A percentile compares a stretch with the other conserved stretches of the same genome.
Evolutionary conservation across 2,329 filamentous ascomycete genomes (phyloP).

Genomic region (Coniochaeta sp.): DNA sequence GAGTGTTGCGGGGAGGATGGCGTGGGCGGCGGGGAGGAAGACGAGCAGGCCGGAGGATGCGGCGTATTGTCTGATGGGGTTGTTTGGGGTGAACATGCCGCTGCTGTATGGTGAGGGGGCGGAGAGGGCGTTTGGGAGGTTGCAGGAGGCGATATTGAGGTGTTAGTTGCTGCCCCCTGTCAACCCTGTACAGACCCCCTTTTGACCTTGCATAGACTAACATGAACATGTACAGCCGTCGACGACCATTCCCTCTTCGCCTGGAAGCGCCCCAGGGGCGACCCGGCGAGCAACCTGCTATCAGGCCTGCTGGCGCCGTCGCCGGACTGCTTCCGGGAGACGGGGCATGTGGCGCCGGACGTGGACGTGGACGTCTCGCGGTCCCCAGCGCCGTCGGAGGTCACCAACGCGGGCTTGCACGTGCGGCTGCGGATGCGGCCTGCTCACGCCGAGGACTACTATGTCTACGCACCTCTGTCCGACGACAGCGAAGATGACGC

Average conservation of each 20-base stretch:
- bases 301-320: background rate
- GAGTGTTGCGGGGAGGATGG: constrained; percentile 8
- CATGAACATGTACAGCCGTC: background rate
- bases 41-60: constrained; percentile 6
- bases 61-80: constrained; percentile 8
- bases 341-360: background rate
- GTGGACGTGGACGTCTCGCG: background rate
- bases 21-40: constrained; percentile 5
- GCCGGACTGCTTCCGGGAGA: background rate
- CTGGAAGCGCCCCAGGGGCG: background rate
- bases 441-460: background rate
- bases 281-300: background rate
- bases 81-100: constrained; percentile 7
- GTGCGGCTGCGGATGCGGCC: background rate
- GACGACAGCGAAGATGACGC: background rate
- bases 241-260: background rate
- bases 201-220: background rate
- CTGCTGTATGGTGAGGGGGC: constrained; percentile 6
- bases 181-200: background rate
- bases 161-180: background rate
- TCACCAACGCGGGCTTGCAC: background rate
- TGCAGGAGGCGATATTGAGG: constrained; percentile 8
- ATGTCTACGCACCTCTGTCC: too few relatives aligned
- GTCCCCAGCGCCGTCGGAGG: background rate
- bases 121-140: constrained; percentile 2